Evolutionary conservation across 805 yeast species (phyloP), one percentile per base, ranked within the genome.

Genomic region (Ascoidea asiatica): DNA sequence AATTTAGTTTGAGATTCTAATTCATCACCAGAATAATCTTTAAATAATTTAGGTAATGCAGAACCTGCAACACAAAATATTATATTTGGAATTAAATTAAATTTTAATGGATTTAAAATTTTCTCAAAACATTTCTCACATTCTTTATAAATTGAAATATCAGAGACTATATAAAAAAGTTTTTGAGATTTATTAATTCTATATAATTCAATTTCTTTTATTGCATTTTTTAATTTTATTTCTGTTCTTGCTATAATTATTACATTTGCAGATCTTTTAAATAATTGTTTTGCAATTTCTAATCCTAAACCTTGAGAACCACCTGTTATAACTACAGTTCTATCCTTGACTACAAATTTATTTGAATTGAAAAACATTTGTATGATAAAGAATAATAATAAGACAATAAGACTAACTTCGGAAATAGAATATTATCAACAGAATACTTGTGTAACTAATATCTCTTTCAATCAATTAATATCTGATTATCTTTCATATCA

Each of bases 231-330:
- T 38, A 90, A 65, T 52, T 79, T 81, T 4, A 69, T 43, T 48
- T 71, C 79, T 0, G 90, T 81, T 51, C 98, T 69, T 1, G 97
- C 87, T 11, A 89, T 81, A 18, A 92, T 61, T 1, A 82, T 64
- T 1, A 89, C 84, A 44, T 74, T 70, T 36, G 88, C 82, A 3
- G 81, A 79, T 18, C 57, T 52, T 2, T 66, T 48, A 45, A 70
- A 75, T 40, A 80, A 64, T 45, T 72, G 67, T 38, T 65, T 64
- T 0, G 95, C 95, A 46, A 90, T 60, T 37, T 81, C 84, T 3
- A 78, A 78, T 0, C 98, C 98, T 1, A 90, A 66, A 0, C 98
- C 98, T 56, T 90, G 98, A 0, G 96, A 87, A 0, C 87, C 97
- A 3, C 98, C 98, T 0, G 95, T 75, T n/a, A 90, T 70, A 17